phyloP scores from a whole-genome alignment of 2,329 filamentous ascomycete genomes.

The Alternaria metachromatica region DNA sequence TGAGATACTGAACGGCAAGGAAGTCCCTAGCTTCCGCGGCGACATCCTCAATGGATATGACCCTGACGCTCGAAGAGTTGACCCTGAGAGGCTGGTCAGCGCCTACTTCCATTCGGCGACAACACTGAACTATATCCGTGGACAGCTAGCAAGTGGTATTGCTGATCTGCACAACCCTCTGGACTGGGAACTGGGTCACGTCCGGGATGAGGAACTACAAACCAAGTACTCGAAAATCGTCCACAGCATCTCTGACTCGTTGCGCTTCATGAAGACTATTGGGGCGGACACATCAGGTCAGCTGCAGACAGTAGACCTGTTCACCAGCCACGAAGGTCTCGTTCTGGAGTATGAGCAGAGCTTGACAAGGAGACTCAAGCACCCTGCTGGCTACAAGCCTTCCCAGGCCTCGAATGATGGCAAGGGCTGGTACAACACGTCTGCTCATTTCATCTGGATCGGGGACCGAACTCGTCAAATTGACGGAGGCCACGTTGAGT shows the following conservation, averaged over 20 bases:
- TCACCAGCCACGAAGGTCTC: conserved; percentile 93
- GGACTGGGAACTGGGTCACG: conserved; percentile 93
- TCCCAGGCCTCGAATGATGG: conserved; percentile 40
- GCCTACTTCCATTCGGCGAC: conserved; percentile 97
- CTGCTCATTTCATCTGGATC: conserved; percentile 97
- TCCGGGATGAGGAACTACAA: conserved; percentile 82
- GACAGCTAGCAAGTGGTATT: conserved; percentile 83
- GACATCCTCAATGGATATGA: conserved; percentile 94
- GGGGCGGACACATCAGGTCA: conserved; percentile 85
- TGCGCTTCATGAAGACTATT: conserved; percentile 93
- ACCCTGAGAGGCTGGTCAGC: conserved; percentile 82
- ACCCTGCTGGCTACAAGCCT: conserved; percentile 59
- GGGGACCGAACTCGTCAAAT: conserved; percentile 95
- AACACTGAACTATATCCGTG: conserved; percentile 91
- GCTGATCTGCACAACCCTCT: conserved; percentile 92
- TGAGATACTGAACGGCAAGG: conserved; percentile 78
- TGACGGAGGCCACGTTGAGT: conserved; percentile 93
- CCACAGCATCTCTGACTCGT: conserved; percentile 82
- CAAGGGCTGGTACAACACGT: conserved; percentile 88
- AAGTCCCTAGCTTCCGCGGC: conserved; percentile 89
- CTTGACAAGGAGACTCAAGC: conserved; percentile 77
- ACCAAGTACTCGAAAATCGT: conserved; percentile 87
- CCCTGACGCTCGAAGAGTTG: conserved; percentile 75
- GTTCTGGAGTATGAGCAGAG: conserved; percentile 93
- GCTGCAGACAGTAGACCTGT: conserved; percentile 91